Percentiles rank a stretch among this genome's conserved stretches.
Evolutionary conservation across 139 green algal genomes (phyloP).

Genomic region (Coelastrella sp.): DNA sequence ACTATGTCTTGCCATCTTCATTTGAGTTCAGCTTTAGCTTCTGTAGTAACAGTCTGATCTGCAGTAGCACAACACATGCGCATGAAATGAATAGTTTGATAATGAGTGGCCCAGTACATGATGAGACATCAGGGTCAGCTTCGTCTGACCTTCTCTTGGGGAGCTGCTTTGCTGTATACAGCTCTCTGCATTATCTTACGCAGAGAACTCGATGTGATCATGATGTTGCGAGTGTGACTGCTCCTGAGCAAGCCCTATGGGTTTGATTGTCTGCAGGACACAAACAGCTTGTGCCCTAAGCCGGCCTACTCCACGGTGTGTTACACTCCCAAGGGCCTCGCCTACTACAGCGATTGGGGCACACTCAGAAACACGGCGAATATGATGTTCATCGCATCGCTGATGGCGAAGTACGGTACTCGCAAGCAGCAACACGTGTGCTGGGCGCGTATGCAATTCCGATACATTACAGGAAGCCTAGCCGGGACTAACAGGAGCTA

Average conservation of each 20-base stretch:
- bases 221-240: not conserved
- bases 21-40: too few species aligned
- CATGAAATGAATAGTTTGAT: too few species aligned
- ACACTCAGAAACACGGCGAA: slow-evolving; percentile 40
- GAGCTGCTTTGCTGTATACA: not conserved
- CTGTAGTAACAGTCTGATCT: too few species aligned
- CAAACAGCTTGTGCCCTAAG: slow-evolving; percentile 40
- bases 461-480: slow-evolving; percentile 60
- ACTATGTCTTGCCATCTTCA: too few species aligned
- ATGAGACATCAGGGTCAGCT: not conserved
- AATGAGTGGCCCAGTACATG: too few species aligned
- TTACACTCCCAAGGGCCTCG: slow-evolving; percentile 48
- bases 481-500: slow-evolving; percentile 43
- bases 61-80: too few species aligned
- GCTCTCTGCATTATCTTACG: not conserved
- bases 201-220: not conserved
- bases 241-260: not conserved
- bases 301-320: slow-evolving; percentile 44
- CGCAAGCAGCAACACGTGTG: slow-evolving; percentile 8
- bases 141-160: not conserved
- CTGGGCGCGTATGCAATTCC: slow-evolving; percentile 54
- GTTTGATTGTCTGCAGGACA: slow-evolving; percentile 31
- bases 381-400: slow-evolving; percentile 42
- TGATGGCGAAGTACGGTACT: slow-evolving; percentile 46
- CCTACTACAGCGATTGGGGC: slow-evolving; percentile 46